Base-by-base conservation (phyloP, 139 green algal species). In the Picochlorum sp. region DNA sequence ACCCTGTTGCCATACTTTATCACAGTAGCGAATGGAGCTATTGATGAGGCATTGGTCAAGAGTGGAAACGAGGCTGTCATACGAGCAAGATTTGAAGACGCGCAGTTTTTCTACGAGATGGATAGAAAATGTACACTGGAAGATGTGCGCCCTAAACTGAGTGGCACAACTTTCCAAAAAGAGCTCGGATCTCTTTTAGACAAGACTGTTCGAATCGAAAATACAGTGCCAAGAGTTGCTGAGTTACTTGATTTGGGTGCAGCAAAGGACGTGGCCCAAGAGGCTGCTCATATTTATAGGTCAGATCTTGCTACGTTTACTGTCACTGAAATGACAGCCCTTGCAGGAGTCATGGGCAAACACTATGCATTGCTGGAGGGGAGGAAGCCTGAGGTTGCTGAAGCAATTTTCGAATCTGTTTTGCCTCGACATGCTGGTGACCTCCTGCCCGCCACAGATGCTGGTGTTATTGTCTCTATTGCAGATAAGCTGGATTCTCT, bases 1-100 rank as follows among this genome's bases (percentile, higher is more conserved):
- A 64, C 75, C 23, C 84, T 99, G 50, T 72, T 96, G 58, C 87
- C 91, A 0, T 10, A 71, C 65, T 98, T 98, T 64, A 74, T 99
- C 23, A 96, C 92, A 1, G 88, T 97, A 6, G 91, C 92, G 45
- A 98, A 99, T 61, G 92, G 92, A 3, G 44, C 73, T 7, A 74
- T 97, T 21, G 79, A 98, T 72, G n/a, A 70, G 23, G 62, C 57
- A 4, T 65, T 66, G 3, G 89, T 96, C 24, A 74, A 80, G 46
- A 21, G 72, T 69, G 94, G 94, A 44, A 98, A 98, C 69, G 94
- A 97, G 78, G 84, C 86, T 3, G 94, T 99, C 73, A 82, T 99
- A 62, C 65, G 84, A 9, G 93, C 94, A 13, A 77, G 94, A n/a
- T 98, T 97, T 72, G 81, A 96, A 76, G 94, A 99, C 61, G 94